Conservation (phyloP, 306 rosid species). For the Acacia acuminata region DNA sequence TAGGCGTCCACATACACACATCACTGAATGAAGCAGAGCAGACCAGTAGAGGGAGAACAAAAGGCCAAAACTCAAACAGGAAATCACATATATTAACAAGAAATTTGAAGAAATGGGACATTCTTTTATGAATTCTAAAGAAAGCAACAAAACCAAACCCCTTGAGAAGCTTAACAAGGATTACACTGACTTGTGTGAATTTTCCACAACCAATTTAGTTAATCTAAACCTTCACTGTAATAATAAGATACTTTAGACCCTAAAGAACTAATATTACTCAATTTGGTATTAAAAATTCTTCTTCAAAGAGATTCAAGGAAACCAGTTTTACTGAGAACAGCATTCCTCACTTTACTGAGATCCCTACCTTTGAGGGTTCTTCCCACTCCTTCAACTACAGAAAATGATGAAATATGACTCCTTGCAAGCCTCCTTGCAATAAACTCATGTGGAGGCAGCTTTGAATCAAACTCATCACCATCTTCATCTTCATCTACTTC, state of each 20-base stretch:
- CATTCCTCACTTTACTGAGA: conserved; percentile 86
- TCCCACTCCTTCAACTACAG: conserved; percentile 93
- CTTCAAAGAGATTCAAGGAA: conserved; percentile 69
- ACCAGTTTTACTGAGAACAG: conserved; percentile 75
- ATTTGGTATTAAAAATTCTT: background rate
- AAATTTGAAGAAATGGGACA: background rate
- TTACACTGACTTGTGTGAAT: background rate
- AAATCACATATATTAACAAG: background rate
- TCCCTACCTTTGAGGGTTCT: conserved; percentile 96
- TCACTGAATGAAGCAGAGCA: too few species aligned
- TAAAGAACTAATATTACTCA: background rate
- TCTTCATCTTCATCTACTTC: conserved; percentile 25
- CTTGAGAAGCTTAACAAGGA: background rate
- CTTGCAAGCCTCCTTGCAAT: conserved; percentile 85
- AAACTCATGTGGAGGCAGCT: conserved; percentile 82
- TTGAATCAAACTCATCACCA: conserved; percentile 46
- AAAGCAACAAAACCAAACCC: too few species aligned
- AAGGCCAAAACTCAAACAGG: background rate
- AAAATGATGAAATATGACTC: conserved; percentile 80
- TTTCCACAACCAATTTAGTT: conserved; percentile 9
- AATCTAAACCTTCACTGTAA: background rate
- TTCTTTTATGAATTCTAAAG: too few species aligned
- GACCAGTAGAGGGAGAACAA: background rate
- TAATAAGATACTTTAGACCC: conserved; percentile 5
- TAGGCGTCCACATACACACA: too few species aligned